A percentile compares a stretch with the other conserved stretches of the same genome.
These are phyloP conservation scores for Lactuca sativa DNA, from an alignment of 129 eudicot genomes.

Conservation along the genomic window DNA sequence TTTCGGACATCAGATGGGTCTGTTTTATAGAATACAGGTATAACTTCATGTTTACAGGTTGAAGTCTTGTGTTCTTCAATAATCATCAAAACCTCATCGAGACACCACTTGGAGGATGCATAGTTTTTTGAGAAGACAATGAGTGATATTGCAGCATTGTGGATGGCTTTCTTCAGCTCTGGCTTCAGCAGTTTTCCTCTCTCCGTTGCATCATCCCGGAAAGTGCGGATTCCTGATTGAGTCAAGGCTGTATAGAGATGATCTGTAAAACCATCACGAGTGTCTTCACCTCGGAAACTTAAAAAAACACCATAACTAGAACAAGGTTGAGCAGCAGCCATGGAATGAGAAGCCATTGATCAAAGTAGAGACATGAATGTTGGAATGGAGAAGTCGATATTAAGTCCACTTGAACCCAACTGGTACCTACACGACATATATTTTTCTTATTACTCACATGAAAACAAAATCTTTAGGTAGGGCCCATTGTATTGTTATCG, in stretches of 20 bases:
- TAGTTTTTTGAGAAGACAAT: slow-evolving; percentile 13
- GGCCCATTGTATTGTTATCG: no score
- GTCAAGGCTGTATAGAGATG: slow-evolving; percentile 18
- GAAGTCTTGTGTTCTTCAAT: slow-evolving; percentile 1
- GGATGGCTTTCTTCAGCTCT: slow-evolving; percentile 14
- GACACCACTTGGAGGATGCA: slow-evolving; percentile 20
- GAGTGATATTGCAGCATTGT: slow-evolving; percentile 11
- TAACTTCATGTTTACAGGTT: slow-evolving; percentile 8
- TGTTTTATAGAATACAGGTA: slow-evolving; percentile 21
- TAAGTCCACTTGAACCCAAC: background rate
- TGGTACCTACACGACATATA: no score
- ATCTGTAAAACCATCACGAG: slow-evolving; percentile 1
- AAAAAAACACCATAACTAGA: slow-evolving; percentile 1
- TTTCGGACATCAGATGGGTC: slow-evolving; percentile 28
- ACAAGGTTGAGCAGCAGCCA: background rate
- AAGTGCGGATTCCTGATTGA: slow-evolving; percentile 14
- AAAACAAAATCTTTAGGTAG: no score
- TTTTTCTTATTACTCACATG: no score
- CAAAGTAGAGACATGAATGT: background rate
- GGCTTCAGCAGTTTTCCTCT: slow-evolving; percentile 13
- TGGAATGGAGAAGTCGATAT: background rate
- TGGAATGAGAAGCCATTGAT: background rate
- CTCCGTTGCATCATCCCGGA: slow-evolving; percentile 21
- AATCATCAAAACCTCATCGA: slow-evolving; percentile 22
- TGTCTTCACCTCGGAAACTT: slow-evolving; percentile 16